These are phyloP conservation scores for Phytophthora pinifolia DNA, from an alignment of 352 stramenopile genomes.

Conservation along the genomic window DNA sequence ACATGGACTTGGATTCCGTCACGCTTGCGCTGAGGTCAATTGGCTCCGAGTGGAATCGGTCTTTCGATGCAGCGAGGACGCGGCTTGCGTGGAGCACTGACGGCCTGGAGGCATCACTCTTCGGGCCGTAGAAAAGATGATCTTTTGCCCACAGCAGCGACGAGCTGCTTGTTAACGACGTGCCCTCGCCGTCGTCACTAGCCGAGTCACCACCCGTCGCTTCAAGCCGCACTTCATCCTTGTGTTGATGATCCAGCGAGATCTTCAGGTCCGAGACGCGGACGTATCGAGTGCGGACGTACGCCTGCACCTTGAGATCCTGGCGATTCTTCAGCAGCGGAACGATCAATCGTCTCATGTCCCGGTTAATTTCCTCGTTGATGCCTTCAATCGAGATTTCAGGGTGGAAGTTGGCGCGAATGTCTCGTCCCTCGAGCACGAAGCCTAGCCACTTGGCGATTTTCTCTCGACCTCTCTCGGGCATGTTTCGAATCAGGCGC, in stretches of 20 bases:
- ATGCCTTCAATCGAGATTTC: conserved; percentile 72
- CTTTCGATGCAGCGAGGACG: conserved; percentile 35
- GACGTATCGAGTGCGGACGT: conserved; percentile 63
- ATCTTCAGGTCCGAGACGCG: conserved; percentile 70
- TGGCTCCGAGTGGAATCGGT: conserved; percentile 58
- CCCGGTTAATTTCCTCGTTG: conserved; percentile 56
- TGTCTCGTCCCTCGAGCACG: conserved; percentile 68
- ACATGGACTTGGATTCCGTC: conserved; percentile 58
- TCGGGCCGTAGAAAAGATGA: conserved; percentile 69
- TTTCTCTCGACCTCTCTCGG: conserved; percentile 60
- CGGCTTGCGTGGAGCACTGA: conserved; percentile 60
- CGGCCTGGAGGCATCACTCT: conserved; percentile 54
- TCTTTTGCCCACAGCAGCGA: conserved; percentile 51
- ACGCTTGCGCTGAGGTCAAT: conserved; percentile 62
- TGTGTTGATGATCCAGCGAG: conserved; percentile 56
- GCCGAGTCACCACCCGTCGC: conserved; percentile 15
- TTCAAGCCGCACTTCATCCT: conserved; percentile 61
- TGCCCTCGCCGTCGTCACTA: conserved; percentile 24
- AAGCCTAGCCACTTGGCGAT: conserved; percentile 76
- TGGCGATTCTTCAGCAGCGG: conserved; percentile 69
- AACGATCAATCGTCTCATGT: conserved; percentile 74
- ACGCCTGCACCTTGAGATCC: conserved; percentile 67
- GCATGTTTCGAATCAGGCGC: conserved; percentile 64
- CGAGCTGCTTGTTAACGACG: not conserved
- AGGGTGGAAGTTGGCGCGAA: conserved; percentile 70